A percentile compares a stretch with the other conserved stretches of the same genome.
Evolutionary conservation across 129 eudicot species (phyloP).

Genomic region (Flaveria brownii): DNA sequence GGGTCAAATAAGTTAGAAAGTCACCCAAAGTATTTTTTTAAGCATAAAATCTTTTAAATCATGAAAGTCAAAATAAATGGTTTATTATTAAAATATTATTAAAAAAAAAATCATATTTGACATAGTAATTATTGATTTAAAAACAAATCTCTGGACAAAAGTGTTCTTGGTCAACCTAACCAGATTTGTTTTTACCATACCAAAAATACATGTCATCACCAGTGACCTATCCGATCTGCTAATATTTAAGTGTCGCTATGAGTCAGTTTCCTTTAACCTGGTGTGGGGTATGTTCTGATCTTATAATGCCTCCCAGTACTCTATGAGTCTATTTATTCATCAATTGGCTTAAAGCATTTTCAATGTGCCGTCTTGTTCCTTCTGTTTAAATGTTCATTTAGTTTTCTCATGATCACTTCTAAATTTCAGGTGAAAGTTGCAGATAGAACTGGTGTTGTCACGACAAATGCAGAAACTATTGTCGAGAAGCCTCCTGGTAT

Average conservation of each 20-base stretch:
- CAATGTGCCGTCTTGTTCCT: constrained; percentile 4
- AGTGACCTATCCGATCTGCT: background rate
- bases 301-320: background rate
- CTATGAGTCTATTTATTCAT: background rate
- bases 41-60: background rate
- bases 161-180: background rate
- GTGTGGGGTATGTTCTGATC: constrained; percentile 10
- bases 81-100: background rate
- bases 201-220: background rate
- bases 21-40: too few species aligned
- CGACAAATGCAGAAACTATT: constrained; percentile 79
- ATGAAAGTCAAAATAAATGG: background rate
- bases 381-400: background rate
- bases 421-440: constrained; percentile 71
- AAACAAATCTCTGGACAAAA: background rate
- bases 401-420: constrained; percentile 11
- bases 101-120: background rate
- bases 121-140: background rate
- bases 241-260: background rate
- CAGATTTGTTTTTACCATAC: background rate
- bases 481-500: constrained; percentile 77
- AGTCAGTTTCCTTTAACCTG: background rate
- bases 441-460: constrained; percentile 69
- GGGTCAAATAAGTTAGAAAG: background rate
- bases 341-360: background rate